Conservation (phyloP, 2,329 filamentous ascomycete genomes). For the Diaporthe caulivora region DNA sequence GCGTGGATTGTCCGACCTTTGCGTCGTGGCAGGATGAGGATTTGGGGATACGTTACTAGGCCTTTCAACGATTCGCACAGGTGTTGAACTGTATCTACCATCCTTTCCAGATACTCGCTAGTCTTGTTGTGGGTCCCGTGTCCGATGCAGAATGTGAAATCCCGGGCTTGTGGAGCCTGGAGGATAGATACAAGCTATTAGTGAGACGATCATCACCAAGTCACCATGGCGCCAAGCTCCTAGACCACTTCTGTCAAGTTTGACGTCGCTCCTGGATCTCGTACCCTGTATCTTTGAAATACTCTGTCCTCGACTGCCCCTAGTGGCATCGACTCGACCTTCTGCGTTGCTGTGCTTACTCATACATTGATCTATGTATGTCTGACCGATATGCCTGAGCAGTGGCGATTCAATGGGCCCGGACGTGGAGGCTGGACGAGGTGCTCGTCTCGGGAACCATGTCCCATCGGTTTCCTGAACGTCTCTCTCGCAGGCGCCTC, state of each 20-base stretch:
- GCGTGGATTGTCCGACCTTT: not conserved
- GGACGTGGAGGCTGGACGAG: not conserved
- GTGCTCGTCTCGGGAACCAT: not conserved
- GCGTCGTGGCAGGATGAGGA: not conserved
- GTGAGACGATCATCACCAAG: not conserved
- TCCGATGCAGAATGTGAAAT: not conserved
- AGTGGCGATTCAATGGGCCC: not conserved
- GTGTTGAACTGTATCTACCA: not conserved
- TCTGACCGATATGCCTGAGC: not conserved
- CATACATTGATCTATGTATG: not conserved
- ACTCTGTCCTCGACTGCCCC: not conserved
- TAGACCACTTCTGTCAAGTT: not conserved
- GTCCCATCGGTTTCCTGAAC: too few relatives aligned
- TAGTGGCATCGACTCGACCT: not conserved
- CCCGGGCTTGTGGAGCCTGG: not conserved
- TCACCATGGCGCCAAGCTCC: constrained; percentile 1
- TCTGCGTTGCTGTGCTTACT: not conserved
- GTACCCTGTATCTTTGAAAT: not conserved
- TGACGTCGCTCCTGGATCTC: not conserved
- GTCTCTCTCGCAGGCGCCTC: not conserved
- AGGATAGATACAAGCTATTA: not conserved
- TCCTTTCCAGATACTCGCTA: constrained; percentile 3
- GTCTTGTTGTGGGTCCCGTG: not conserved
- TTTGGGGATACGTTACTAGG: not conserved
- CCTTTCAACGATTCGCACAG: constrained; percentile 8